Conservation (phyloP, 345 rosid genomes). For the Eucalyptus microcorys region DNA sequence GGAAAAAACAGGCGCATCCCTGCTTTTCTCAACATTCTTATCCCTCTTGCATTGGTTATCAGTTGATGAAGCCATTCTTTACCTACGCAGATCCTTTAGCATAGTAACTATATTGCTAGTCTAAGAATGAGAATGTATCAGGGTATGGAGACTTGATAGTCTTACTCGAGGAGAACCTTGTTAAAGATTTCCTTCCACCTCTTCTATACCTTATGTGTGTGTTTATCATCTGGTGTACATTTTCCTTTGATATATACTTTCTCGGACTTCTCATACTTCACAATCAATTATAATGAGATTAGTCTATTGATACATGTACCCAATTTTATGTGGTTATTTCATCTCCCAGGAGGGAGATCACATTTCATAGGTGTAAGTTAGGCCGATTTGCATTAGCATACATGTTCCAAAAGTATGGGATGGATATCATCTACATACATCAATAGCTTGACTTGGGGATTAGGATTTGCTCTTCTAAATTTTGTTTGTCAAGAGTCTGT, state of each 20-base stretch:
- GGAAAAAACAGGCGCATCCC: neutral
- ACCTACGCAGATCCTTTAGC: neutral
- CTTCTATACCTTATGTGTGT: neutral
- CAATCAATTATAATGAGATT: neutral
- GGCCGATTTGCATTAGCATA: neutral
- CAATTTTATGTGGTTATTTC: neutral
- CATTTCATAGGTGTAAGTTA: neutral
- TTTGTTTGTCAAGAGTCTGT: neutral
- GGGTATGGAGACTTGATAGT: neutral
- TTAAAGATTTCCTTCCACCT: neutral
- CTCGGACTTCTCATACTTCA: neutral
- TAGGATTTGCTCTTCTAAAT: neutral
- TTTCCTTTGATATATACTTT: neutral
- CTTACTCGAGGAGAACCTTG: neutral
- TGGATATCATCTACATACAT: neutral
- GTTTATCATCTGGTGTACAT: neutral
- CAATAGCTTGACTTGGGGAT: neutral
- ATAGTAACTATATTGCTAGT: neutral
- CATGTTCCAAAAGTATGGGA: neutral
- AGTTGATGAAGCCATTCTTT: neutral
- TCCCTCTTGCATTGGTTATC: neutral
- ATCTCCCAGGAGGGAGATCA: neutral
- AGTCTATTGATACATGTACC: neutral
- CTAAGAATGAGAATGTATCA: neutral
- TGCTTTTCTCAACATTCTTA: neutral